Evolutionary conservation across 768 basidiomycete species (phyloP), one percentile per base, ranked within the genome.

Genomic region (Clavaria fumosa): DNA sequence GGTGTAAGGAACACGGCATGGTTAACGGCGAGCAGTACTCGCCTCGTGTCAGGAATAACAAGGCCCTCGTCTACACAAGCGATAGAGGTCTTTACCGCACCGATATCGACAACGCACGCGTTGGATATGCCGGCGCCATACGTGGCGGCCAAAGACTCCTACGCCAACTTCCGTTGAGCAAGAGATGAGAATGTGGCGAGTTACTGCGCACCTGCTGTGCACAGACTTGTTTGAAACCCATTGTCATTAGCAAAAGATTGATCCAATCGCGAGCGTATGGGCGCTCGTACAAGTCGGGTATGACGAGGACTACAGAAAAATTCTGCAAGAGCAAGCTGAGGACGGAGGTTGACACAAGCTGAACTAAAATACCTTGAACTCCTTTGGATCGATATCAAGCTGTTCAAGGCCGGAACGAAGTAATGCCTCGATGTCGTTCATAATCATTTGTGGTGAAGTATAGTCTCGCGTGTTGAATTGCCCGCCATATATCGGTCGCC

Each of bases 81-180:
- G 28, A 99, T 72, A 42, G 72, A 86, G 1, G 85, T 89, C 39
- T 67, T 72, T 11, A 64, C 67, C 9, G 93, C 83, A 3, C 95
- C 95, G 35, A 97, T 78, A 53, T 99, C 88, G 23, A 99, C 83
- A 4, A 99, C 85, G 50, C 95, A 97, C 7, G 91, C 95, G 48
- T 77, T 82, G 0, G 86, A 86, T 36, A 97, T 77, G 5, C 93
- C 93, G 5, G 93, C 90, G 15, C 91, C 91, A 52, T 91, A 96
- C 1, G 88, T 88, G 3, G 91, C 89, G 23, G 85, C 83, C 27
- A 93, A 63, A 3, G 88, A 81, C 64, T 95, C 91, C 86, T 95
- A 44, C 11, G 41, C 3, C 30, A 30, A 17, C 6, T 17, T 18
- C 9, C 7, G 18, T 18, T 26, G 19, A 18, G 12, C 20, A 15